Base-by-base conservation (phyloP, 208 protist genomes). In the Wallacemonas sp. region DNA sequence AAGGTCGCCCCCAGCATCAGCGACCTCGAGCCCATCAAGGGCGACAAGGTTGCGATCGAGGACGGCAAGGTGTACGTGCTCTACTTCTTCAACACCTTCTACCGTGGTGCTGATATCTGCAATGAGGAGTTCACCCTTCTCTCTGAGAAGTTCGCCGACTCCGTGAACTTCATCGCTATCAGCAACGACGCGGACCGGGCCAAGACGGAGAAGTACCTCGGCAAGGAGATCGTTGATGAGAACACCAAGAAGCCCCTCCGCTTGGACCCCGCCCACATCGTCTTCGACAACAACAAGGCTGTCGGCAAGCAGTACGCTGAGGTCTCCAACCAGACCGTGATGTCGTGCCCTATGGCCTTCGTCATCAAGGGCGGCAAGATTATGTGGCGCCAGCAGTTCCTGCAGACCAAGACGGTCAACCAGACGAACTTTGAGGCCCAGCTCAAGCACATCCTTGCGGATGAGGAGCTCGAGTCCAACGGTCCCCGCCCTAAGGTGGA, bases 61-160 rank as follows among this genome's bases (percentile, higher is more conserved):
- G 19, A 38, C 38, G 83, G 75, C 46, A 90, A 91, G 61, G 80
- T 93, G 36, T 86, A 93, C 70, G 84, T 95, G 41, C 73, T 96
- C 34, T 96, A 95, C 79, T 95, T 96, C 77, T 95, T 95, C 77
- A 93, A 91, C 75, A 96, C 87, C 28, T 96, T 95, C 75, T 94
- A 96, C 75, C 90, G 90, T 53, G 91, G 91, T 54, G 91, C 88
- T 2, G 88, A 95, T 36, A 66, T 84, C 14, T 89, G 84, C 73
- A 96, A 95, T 73, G 86, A 96, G 75, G 86, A 96, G 82, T 83
- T 95, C 72, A 94, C 91, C 19, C 30, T 83, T 62, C 80, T 96
- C 31, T 81, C 84, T 26, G 88, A 93, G 75, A 77, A 91, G 69
- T 63, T 93, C 39, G 71, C 53, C 45, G 84, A 87, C 68, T 77